Evolutionary conservation across 2,329 filamentous ascomycete species (phyloP).

Genomic region (Onygenales sp.): DNA sequence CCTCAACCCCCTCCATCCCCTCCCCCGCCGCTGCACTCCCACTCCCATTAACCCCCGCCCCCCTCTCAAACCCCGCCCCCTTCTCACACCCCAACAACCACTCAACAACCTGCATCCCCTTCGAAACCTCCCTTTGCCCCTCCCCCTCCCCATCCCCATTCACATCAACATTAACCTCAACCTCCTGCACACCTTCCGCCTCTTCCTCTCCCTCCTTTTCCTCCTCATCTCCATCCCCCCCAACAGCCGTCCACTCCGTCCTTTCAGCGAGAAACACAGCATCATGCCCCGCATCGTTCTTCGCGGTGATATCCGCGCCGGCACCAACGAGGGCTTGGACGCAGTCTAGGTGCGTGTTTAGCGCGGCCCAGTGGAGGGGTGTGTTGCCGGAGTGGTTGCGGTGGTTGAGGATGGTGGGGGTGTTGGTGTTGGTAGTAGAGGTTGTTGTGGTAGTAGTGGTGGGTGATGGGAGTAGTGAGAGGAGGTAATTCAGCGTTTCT

Average conservation of each 20-base stretch:
- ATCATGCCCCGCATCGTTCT: slow-evolving; percentile 77
- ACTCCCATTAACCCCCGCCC: slow-evolving; percentile 6
- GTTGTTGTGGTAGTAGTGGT: slow-evolving; percentile 6
- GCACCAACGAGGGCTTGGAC: slow-evolving; percentile 68
- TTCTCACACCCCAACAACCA: slow-evolving; percentile 32
- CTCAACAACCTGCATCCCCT: slow-evolving; percentile 32
- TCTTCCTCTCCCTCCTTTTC: slow-evolving; percentile 12
- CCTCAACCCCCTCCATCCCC: slow-evolving; percentile 6
- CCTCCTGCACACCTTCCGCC: slow-evolving; percentile 15
- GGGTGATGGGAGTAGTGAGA: slow-evolving; percentile 29
- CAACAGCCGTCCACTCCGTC: slow-evolving; percentile 54
- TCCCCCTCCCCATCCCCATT: slow-evolving; percentile 9
- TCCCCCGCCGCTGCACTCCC: slow-evolving; percentile 7
- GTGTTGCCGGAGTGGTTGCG: slow-evolving; percentile 82
- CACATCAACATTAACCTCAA: slow-evolving; percentile 11
- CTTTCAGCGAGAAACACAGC: slow-evolving; percentile 65
- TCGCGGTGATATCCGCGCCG: slow-evolving; percentile 67
- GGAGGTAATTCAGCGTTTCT: slow-evolving; percentile 41
- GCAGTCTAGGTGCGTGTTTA: slow-evolving; percentile 75
- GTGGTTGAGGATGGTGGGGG: slow-evolving; percentile 32
- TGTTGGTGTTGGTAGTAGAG: slow-evolving; percentile 10
- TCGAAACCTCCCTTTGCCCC: slow-evolving; percentile 18
- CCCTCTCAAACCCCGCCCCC: slow-evolving; percentile 24
- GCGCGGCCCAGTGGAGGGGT: slow-evolving; percentile 82
- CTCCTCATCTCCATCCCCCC: slow-evolving; percentile 3